Conservation (phyloP, 768 basidiomycete genomes). For the Scleroderma bovista region DNA sequence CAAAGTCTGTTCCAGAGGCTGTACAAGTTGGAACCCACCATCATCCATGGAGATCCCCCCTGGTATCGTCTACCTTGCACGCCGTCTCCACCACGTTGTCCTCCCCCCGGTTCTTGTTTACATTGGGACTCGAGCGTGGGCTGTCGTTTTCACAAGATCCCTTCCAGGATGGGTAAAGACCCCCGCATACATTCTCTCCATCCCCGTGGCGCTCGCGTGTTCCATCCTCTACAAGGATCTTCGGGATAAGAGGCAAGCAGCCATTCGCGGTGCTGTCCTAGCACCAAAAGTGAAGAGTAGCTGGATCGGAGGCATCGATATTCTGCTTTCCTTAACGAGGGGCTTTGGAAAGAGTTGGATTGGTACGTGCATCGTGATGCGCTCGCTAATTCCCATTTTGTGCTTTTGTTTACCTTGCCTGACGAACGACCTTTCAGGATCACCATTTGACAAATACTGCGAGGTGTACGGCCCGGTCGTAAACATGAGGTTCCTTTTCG, state of each 20-base stretch:
- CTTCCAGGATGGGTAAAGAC: not conserved
- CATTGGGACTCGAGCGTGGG: not conserved
- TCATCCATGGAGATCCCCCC: no score
- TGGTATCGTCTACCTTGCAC: no score
- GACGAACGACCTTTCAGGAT: not conserved
- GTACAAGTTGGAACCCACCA: no score
- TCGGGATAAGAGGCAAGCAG: conserved; percentile 35
- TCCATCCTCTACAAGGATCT: not conserved
- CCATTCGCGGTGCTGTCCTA: conserved; percentile 41
- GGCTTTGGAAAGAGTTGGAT: conserved; percentile 43
- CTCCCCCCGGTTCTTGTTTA: no score
- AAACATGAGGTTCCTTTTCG: not conserved
- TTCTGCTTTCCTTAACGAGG: conserved; percentile 34
- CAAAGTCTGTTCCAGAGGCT: no score
- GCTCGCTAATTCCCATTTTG: no score
- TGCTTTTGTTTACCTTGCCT: no score
- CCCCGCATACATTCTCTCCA: not conserved
- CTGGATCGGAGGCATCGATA: conserved; percentile 42
- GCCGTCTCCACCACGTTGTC: no score
- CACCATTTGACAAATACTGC: not conserved
- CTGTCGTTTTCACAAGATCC: not conserved
- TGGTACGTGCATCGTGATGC: conserved; percentile 26
- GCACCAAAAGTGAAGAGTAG: conserved; percentile 35
- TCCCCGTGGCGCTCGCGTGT: not conserved
- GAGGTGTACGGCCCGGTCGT: not conserved